A percentile compares a stretch with the other conserved stretches of the same genome.
Conservation (phyloP, 2,329 filamentous ascomycete genomes). For the Westerdykella aurantiaca region DNA sequence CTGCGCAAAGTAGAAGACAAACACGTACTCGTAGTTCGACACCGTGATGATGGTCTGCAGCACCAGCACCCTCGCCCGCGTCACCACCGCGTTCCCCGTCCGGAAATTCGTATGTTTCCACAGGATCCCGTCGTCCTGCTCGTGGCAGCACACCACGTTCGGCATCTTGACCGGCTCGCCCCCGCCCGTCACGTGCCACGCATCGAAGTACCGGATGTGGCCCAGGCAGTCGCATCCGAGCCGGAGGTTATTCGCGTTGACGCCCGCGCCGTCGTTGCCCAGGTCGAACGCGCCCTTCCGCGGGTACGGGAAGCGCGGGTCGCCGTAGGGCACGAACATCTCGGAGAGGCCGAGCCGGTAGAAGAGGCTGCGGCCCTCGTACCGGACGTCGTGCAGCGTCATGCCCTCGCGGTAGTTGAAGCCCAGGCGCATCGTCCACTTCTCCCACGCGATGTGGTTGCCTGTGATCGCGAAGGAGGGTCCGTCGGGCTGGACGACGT, state of each 20-base stretch:
- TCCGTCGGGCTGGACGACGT: constrained; percentile 21
- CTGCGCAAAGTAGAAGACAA: constrained; percentile 40
- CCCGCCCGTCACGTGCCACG: constrained; percentile 30
- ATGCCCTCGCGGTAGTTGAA: constrained; percentile 45
- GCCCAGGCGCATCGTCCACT: constrained; percentile 40
- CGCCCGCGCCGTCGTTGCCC: constrained; percentile 40
- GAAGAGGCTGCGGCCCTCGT: constrained; percentile 38
- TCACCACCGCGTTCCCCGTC: constrained; percentile 16
- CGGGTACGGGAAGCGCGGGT: constrained; percentile 38
- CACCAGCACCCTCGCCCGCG: constrained; percentile 18
- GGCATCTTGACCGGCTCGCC: constrained; percentile 37
- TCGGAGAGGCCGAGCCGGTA: constrained; percentile 40
- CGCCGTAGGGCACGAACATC: constrained; percentile 45
- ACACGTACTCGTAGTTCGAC: constrained; percentile 29
- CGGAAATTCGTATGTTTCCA: constrained; percentile 29
- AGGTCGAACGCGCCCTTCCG: constrained; percentile 44
- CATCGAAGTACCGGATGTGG: constrained; percentile 41
- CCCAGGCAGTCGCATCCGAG: constrained; percentile 44
- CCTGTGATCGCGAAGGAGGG: constrained; percentile 18
- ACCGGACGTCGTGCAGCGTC: constrained; percentile 39
- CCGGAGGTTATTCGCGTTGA: constrained; percentile 40
- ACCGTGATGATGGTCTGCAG: constrained; percentile 24
- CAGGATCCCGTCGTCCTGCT: constrained; percentile 51
- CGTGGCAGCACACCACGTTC: constrained; percentile 47
- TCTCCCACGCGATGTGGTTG: constrained; percentile 36